Evolutionary conservation across 257 asterid genomes (phyloP), one percentile per base, ranked within the genome.

Genomic region (Prunella vulgaris): DNA sequence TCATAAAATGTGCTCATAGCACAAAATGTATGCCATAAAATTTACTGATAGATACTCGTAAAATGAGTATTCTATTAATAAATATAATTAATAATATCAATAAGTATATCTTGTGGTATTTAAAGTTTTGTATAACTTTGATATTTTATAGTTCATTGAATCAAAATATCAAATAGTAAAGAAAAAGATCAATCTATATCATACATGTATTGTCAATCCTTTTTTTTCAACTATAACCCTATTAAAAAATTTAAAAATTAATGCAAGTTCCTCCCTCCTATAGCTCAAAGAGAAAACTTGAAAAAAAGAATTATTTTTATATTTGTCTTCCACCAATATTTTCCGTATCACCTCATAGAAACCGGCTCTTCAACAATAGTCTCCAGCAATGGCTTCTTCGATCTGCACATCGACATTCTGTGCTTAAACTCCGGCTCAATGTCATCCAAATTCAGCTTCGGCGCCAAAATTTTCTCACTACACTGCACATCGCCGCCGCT

Each of bases 361-460:
- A 69, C 66, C 8, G 90, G 85, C 54, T 92, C 95, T 84, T 92
- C 96, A 20, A 68, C 76, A 65, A 92, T 92, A 2, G 97, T 92
- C 84, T 87, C 97, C 80, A 92, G 74, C 85, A 89, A 66, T 27
- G 97, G 97, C 72, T 89, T 92, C 87, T 87, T 92, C 22, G 97
- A 92, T 70, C 97, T 73, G 81, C 88, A 80, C 80, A 83, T 59
- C 0, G 93, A 83, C 75, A 86, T 27, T 37, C 86, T 79, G 7
- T 83, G 86, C 78, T 78, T 78, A 51, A 87, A 84, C 70, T 89
- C 88, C 66, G 83, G 81, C 66, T 87, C 92, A 68, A 89, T 79
- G 14, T 80, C 90, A 8, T 87, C 92, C 77, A 88, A 63, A 58
- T 86, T 86, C 82, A 87, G 72, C 80, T 80, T 91, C 80, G 77